Evolutionary conservation across 2,329 filamentous ascomycete genomes (phyloP).

Genomic region (Lizonia empirigonia): DNA sequence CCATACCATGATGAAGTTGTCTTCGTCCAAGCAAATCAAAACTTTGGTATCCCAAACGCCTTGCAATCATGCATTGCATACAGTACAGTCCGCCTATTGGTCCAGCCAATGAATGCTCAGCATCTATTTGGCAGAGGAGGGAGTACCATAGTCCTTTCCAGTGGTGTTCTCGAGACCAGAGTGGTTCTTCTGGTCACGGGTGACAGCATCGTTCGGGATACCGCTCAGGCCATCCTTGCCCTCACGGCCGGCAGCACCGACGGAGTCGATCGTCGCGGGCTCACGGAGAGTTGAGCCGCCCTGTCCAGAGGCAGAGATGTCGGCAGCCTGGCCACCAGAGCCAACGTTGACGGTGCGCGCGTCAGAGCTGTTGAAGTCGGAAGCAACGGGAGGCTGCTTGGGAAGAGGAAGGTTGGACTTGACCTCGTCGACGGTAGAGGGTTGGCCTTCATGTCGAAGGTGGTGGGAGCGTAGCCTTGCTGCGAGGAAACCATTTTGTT

Average conservation of each 20-base stretch:
- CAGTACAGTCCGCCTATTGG: background rate
- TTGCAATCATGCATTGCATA: conserved; percentile 15
- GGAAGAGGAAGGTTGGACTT: conserved; percentile 78
- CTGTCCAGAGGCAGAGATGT: conserved; percentile 40
- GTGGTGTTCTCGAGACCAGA: conserved; percentile 51
- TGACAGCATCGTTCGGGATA: conserved; percentile 65
- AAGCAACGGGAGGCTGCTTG: conserved; percentile 75
- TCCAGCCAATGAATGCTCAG: background rate
- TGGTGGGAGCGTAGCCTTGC: conserved; percentile 31
- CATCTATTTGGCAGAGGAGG: conserved; percentile 6
- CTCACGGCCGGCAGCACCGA: conserved; percentile 65
- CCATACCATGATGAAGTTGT: background rate
- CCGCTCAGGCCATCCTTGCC: conserved; percentile 62
- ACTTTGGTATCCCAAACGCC: conserved; percentile 15
- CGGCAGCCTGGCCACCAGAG: conserved; percentile 58
- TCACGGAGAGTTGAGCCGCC: conserved; percentile 54
- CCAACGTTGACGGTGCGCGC: conserved; percentile 72
- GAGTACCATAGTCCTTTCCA: conserved; percentile 9
- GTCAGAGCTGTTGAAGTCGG: conserved; percentile 78
- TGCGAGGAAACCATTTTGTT: conserved; percentile 33
- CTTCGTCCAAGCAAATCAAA: background rate
- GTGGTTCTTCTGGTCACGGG: conserved; percentile 53
- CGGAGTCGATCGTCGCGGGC: conserved; percentile 56
- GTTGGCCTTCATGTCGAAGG: conserved; percentile 36
- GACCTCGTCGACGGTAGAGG: conserved; percentile 67